Base-by-base conservation (phyloP, 2,329 filamentous ascomycete genomes). In the Talaromyces sp. region DNA sequence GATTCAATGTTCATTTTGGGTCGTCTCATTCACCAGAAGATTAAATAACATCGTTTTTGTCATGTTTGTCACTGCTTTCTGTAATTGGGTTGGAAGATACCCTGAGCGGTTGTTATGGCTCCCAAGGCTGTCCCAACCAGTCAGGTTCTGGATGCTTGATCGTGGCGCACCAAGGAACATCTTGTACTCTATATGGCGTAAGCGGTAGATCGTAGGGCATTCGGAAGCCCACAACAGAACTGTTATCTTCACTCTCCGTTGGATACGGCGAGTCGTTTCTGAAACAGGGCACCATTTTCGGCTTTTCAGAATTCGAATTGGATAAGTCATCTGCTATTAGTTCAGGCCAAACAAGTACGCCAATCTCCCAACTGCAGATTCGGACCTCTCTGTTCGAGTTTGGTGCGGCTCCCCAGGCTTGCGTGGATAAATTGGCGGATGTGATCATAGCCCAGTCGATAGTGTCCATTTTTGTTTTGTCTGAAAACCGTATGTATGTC, bases 391-490 rank as follows among this genome's bases (percentile, higher is more conserved):
- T 86, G 0, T 82, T 80, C 2, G 80, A 75, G 67, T 84, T 86
- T 1, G 75, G 76, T 2, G 85, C 81, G 43, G 90, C 88, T 1
- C 93, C 93, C 93, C 93, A 97, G 0, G 93, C 93, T 77, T 96
- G 92, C 67, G 89, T 94, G 1, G 91, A 95, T 2, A 97, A 76
- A 70, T 96, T 97, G n/a, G 93, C 92, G n/a, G 91, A 95, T 0
- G 92, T 96, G 1, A 96, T 75, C 68, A 97, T 82, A 1, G 91
- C 92, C 93, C 93, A 97, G 72, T 95, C 91, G 45, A 96, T 88
- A 0, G 68, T 75, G 5, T 76, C 72, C 73, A 79, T 79, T 1
- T 61, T 68, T 15, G 72, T 66, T 4, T 70, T 40, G 59, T 81
- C 74, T 0, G 75, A 69, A 70, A 84, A 93, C 4, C 91, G 86